Evolutionary conservation across 257 asterid species (phyloP), one percentile per base, ranked within the genome.

Genomic region (Gentiana straminea): DNA sequence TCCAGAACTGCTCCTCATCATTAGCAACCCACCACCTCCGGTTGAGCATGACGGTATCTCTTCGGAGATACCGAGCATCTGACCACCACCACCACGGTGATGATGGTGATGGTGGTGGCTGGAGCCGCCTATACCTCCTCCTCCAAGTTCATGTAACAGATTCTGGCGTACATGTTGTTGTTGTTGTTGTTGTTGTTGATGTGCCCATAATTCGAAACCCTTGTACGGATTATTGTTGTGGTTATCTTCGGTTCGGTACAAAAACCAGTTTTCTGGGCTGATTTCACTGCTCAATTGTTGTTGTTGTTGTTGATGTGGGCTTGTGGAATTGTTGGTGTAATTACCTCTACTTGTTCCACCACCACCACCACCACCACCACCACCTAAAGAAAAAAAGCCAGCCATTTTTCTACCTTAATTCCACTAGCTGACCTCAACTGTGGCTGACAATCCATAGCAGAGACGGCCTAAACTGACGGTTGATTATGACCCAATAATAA

Each of bases 381-480:
- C 79, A 32, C 86, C 84, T 84, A 89, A 80, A 55, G 97, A 89
- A 77, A 85, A 89, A 58, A 89, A 89, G 51, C 82, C 87, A 69
- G 97, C 85, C 97, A 89, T 89, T 54, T 65, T 35, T 37, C 49
- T 57, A 55, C 65, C 65, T 52, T 36, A 33, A 64, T 62, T n/a
- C 51, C 68, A 63, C 56, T 69, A 60, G 13, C 64, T 37, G 55
- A 46, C 62, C 57, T 74, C 71, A 77, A 73, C 58, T 67, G 67
- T 67, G 73, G 69, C 67, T 64, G 74, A 70, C 78, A 70, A 66
- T 76, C 86, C 86, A 79, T 76, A 73, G 65, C 80, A 68, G 59
- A 51, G 62, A 55, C 24, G 24, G 24, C 79, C 75, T 73, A 79
- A 66, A 49, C 70, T 68, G 70, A 63, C 64, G 24, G 24, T 34